Base-by-base conservation (phyloP, 306 rosid species). In the Biancaea sappan region DNA sequence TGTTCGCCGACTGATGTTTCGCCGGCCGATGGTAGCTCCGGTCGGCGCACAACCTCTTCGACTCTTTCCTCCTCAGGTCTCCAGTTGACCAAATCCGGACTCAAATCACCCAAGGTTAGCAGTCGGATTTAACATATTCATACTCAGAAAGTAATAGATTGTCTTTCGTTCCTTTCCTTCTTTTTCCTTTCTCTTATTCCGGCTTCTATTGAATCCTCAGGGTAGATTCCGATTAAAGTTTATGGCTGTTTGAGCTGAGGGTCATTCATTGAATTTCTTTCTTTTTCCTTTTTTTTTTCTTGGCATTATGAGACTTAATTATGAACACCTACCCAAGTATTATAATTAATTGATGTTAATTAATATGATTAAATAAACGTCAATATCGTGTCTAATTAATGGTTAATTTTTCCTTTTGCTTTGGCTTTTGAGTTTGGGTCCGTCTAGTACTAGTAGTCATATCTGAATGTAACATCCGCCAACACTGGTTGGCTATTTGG, bases 31-130 rank as follows among this genome's bases (percentile, higher is more conserved):
- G 80, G n/a, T 64, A 43, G 26, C 81, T 78, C 90, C 59, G 84
- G 74, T 40, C 50, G 66, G 43, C 82, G 50, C 22, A 79, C 88
- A n/a, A 84, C 74, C 25, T 81, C 90, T 9, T 89, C 89, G 1
- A 80, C 90, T 35, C 92, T 85, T 0, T 94, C 97, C 0, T 88
- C 92, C 5, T 88, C 97, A 0, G 92, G 84, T 50, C 89, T 86
- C 72, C 85, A 84, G 10, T 61, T 86, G 35, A 62, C 92, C 80
- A 90, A 81, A 85, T 84, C 77, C 19, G 88, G 88, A 59, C 28
- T 84, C 74, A 92, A 85, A 78, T 87, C 93, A 40, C 84, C 97
- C 4, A 88, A 90, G 96, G 98, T 94, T 67, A 13, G 82, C 63
- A 75, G 28, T 47, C 32, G 72, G 57, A 37, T 64, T 44, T 26